Base-by-base conservation (phyloP, 2,329 filamentous ascomycete genomes). In the Fusarium buxicola region DNA sequence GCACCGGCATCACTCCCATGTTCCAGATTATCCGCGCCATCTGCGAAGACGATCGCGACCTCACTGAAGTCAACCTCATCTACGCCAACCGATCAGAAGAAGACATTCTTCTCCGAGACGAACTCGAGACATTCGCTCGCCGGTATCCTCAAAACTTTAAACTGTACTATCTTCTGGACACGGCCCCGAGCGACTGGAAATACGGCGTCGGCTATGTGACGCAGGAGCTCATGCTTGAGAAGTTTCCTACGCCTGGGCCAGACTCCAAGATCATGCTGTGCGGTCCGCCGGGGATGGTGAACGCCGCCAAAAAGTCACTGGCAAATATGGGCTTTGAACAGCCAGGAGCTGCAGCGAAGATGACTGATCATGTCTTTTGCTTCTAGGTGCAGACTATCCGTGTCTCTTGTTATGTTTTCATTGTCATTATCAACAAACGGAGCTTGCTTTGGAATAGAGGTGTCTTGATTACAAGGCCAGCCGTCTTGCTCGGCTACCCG, bases 1-100 rank as follows among this genome's bases (percentile, higher is more conserved):
- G 74, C 1, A 75, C 74, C 0, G 74, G 74, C 4, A 74, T 76
- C 8, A 76, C 38, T 1, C 74, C 74, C 1, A 74, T 76, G 72
- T 76, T 69, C 58, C 86, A 89, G 69, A 72, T 89, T 5, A 87
- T 89, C 63, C 82, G 86, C 4, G 85, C 85, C 35, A 86, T 89
- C 49, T 87, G 85, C 69, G 86, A 88, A 63, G 82, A 89, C 53
- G 76, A 81, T 16, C 74, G 72, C 8, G 87, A 89, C 59, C 78
- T 75, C 2, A 89, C 87, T 0, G 73, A 84, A 56, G 70, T 89
- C 15, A 82, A 77, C 30, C 74, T 89, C 3, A 73, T 89, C 27
- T 88, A 87, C 45, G 87, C 84, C 13, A 89, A 87, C 71, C 77
- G 81, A 2, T 78, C 77, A 1, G 85, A 87, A 64, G 77, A 77